phyloP scores from a whole-genome alignment of 148 eudicot species.

The Dianthus caryophyllus region DNA sequence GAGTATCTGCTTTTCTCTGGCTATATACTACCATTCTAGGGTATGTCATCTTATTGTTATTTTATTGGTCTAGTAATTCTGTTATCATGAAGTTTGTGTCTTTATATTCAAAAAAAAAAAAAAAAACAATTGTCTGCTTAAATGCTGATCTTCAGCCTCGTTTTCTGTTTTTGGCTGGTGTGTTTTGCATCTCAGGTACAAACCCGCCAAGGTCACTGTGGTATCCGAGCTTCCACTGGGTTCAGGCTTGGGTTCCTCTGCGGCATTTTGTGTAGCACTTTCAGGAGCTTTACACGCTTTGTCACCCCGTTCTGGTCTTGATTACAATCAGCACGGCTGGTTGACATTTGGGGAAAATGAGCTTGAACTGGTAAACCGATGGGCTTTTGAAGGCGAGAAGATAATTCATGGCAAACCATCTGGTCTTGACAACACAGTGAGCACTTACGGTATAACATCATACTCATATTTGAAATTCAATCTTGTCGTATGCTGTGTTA shows the following conservation, averaged over 20 bases:
- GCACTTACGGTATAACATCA: conserved; percentile 75
- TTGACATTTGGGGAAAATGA: conserved; percentile 47
- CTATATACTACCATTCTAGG: conserved; percentile 73
- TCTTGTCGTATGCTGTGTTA: neutral
- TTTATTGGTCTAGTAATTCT: neutral
- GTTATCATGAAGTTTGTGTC: neutral
- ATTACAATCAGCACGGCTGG: conserved; percentile 61
- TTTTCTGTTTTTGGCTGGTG: conserved; percentile 18
- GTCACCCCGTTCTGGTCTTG: conserved; percentile 48
- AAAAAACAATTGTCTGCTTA: no score
- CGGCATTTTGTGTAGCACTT: conserved; percentile 82
- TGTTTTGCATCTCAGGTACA: conserved; percentile 40
- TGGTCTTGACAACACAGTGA: conserved; percentile 94
- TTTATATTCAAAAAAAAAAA: no score
- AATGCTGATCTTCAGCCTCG: conserved; percentile 12
- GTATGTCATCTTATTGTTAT: conserved; percentile 35
- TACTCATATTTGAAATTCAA: neutral
- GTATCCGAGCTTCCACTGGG: conserved; percentile 88
- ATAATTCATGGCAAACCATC: conserved; percentile 97
- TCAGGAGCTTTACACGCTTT: conserved; percentile 77
- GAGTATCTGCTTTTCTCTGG: conserved; percentile 85
- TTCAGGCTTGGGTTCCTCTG: conserved; percentile 95
- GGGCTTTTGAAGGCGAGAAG: conserved; percentile 98
- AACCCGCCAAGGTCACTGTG: conserved; percentile 67
- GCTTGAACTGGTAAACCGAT: conserved; percentile 72